Base-by-base conservation (phyloP, 129 eudicot genomes). In the Erigeron canadensis region DNA sequence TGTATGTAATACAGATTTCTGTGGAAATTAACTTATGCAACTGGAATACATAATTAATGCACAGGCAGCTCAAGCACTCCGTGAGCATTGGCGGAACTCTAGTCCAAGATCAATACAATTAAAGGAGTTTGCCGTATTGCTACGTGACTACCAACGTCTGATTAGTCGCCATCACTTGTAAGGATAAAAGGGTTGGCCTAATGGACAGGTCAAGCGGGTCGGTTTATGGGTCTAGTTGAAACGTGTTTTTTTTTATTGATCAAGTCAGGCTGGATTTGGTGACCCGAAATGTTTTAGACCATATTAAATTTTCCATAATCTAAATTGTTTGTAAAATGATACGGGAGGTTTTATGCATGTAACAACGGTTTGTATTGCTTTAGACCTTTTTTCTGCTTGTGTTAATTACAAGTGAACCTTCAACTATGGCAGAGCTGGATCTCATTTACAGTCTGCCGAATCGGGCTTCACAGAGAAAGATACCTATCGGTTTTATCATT, bases 91-190 rank as follows among this genome's bases (percentile, higher is more conserved):
- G 98, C 73, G 71, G 77, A 83, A 82, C 4, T 81, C 88, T 63
- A 58, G 80, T 10, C 81, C 97, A 50, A 74, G 67, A 62, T 78
- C 86, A 37, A 82, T 94, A 63, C 78, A 68, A 60, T 74, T 94
- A 80, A 94, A 89, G 80, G 97, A 94, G 91, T 82, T 90, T 64
- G 70, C 82, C 40, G 80, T 85, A 51, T 84, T 94, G 75, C 86
- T 94, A 51, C 92, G 86, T 65, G 97, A 94, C 83, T 94, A 94
- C 79, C 90, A 94, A 64, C 97, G 98, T 37, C 68, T 89, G 69
- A 81, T 94, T 75, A 79, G 70, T 45, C 93, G 76, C 53, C 84
- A 77, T 76, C 73, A 82, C 63, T 50, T 80, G 98, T 94, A 87
- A 85, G 91, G 69, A 67, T 72, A 41, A 64, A 11, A 8, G 58